Evolutionary conservation across 179 eudicot species (phyloP).

Genomic region (Silene noctiflora): DNA sequence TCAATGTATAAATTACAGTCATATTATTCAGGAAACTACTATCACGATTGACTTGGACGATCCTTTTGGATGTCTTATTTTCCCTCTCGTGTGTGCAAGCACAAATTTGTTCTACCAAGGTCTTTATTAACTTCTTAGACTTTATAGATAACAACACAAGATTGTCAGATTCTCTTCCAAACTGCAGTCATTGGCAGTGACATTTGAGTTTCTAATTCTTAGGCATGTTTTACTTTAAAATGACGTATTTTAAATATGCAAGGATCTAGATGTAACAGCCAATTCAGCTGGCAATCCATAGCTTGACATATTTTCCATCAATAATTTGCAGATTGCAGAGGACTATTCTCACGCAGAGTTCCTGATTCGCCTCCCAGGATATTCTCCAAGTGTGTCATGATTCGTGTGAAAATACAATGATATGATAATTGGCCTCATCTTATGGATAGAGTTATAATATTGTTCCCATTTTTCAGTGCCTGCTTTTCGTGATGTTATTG

Average conservation of each 20-base stretch:
- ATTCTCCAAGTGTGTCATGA: slow-evolving; percentile 82
- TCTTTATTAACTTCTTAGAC: neutral
- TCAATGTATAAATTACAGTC: too few species aligned
- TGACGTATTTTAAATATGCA: neutral
- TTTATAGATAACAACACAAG: too few species aligned
- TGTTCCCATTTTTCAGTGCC: slow-evolving; percentile 13
- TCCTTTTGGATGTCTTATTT: neutral
- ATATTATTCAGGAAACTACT: too few species aligned
- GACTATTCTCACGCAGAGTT: slow-evolving; percentile 97
- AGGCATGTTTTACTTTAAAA: slow-evolving; percentile 1
- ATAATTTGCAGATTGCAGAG: slow-evolving; percentile 76
- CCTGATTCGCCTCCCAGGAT: slow-evolving; percentile 97
- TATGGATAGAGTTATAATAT: neutral
- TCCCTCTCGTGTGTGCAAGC: neutral
- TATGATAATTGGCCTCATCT: neutral
- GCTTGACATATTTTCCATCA: slow-evolving; percentile 2
- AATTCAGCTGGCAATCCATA: neutral
- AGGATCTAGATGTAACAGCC: neutral
- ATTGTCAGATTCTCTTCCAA: neutral
- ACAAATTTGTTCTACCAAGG: neutral
- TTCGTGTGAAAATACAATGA: neutral
- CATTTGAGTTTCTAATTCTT: slow-evolving; percentile 2
- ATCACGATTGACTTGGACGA: neutral
- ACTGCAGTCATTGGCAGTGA: neutral
- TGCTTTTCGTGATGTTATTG: slow-evolving; percentile 92